Evolutionary conservation across 768 basidiomycete genomes (phyloP), one percentile per base, ranked within the genome.

Genomic region (Chalciporus piperatus): DNA sequence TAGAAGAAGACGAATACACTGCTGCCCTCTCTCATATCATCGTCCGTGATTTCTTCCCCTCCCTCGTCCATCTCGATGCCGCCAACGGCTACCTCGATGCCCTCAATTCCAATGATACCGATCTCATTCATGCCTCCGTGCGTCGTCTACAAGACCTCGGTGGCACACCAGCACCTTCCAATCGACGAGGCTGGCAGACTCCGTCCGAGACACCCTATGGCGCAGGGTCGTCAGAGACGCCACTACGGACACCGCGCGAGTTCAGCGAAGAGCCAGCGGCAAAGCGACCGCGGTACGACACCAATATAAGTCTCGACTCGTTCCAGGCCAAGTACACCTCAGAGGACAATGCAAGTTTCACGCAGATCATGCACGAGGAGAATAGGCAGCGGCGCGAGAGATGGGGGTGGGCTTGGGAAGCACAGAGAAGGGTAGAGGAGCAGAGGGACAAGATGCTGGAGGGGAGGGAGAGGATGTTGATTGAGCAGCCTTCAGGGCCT

Each of bases 321-420:
- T 99, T 98, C 67, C 97, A 98, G 67, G 82, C 91, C 0, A 80
- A 80, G 39, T 97, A 92, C 67, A 98, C 97, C 2, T 97, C 94
- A 0, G 94, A 98, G 65, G 97, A 99, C 70, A 99, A 99, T 68
- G 84, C 95, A 6, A 97, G 94, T 53, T 98, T 99, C 67, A 92
- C 93, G 9, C 78, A 91, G 56, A 95, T 98, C 52, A 72, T 99
- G 48, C 84, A 93, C 52, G 84, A 87, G 48, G 96, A 98, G 75
- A 98, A 99, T 65, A 73, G 76, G 67, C 77, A 79, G 59, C 78
- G 93, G 52, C 84, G 83, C 65, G 89, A 91, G 65, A 83, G 75
- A 66, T 92, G 85, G 76, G 82, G 72, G 0, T 99, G 97, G 97
- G 97, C 95, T 2, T 99, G 88, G 85, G 87, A 92, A 38, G 94